Base-by-base conservation (phyloP, 2,329 filamentous ascomycete genomes). In the Sporothrix pallida region DNA sequence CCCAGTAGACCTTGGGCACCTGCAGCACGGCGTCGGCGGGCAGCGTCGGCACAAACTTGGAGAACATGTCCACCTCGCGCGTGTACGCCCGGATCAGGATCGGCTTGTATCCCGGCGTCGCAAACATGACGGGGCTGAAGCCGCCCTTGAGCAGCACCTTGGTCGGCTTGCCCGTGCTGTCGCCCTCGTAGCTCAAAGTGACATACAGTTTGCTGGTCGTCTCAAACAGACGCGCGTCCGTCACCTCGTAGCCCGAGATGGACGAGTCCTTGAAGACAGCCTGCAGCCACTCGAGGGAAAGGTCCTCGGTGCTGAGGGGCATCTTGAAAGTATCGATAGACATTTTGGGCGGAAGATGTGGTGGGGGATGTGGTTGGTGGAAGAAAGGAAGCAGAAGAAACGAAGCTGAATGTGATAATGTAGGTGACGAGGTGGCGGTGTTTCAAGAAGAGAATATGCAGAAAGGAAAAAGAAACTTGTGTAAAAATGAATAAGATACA, bases 51-150 rank as follows among this genome's bases (percentile, higher is more conserved):
- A 67, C 76, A 42, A 78, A 65, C 37, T 74, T 69, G 74, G 74
- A 71, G 72, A 76, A 78, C 71, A 78, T 75, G 65, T 77, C 74
- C 60, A 75, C 76, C 60, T 78, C 77, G 62, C 71, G 73, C n/a
- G 77, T 79, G 69, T 81, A 79, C 65, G 80, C 80, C 5, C 76
- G 78, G 15, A 75, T 72, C 31, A 78, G 74, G 37, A 76, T 69
- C 10, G 75, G 63, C 73, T 75, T 75, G 68, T 73, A 73, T 48
- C 67, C 72, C 1, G 72, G 72, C 20, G 52, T 20, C 42, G 71
- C 71, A 48, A 76, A 67, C 78, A 84, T 82, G 52, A 80, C 82
- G 0, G 91, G 90, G 73, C 90, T 89, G 77, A 88, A 90, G 75
- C 90, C 86, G 75, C 92, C 89, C 37, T 85, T 83, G 73, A 88